Evolutionary conservation across 1,284 basidiomycete genomes (phyloP).

Genomic region (Termitomyces sp.): DNA sequence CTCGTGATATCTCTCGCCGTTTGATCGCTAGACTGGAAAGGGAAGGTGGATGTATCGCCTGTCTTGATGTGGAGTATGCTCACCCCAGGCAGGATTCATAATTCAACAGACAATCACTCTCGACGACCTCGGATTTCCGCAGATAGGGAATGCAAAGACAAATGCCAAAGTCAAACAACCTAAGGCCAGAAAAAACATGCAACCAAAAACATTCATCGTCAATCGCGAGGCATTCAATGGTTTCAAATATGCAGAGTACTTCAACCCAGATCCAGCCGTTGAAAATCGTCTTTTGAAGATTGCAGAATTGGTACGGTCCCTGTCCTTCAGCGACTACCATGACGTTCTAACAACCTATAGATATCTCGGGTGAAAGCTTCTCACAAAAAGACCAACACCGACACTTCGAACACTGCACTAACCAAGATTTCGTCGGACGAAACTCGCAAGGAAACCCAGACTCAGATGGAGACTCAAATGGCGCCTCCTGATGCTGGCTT

Average conservation of each 20-base stretch:
- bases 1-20: conserved; percentile 50
- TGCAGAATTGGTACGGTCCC: conserved; percentile 45
- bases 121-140: conserved; percentile 47
- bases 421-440: conserved; percentile 5
- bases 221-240: conserved; percentile 41
- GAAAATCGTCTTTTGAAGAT: conserved; percentile 59
- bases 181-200: conserved; percentile 47
- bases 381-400: conserved; percentile 1
- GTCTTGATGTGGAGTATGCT: not conserved
- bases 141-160: conserved; percentile 38
- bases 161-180: conserved; percentile 40
- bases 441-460: conserved; percentile 36
- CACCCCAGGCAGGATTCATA: conserved; percentile 53
- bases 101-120: conserved; percentile 42
- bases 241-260: conserved; percentile 58
- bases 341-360: conserved; percentile 10
- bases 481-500: conserved; percentile 16
- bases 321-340: not conserved
- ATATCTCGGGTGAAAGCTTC: conserved; percentile 19
- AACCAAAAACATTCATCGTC: conserved; percentile 56
- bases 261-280: conserved; percentile 52
- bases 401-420: conserved; percentile 2
- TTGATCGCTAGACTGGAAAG: conserved; percentile 63
- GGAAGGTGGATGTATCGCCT: conserved; percentile 46
- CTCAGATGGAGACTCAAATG: conserved; percentile 49